A percentile compares a stretch with the other conserved stretches of the same genome.
These are phyloP conservation scores for Platanthera zijinensis DNA, from an alignment of 106 monocot species.

Conservation along the genomic window DNA sequence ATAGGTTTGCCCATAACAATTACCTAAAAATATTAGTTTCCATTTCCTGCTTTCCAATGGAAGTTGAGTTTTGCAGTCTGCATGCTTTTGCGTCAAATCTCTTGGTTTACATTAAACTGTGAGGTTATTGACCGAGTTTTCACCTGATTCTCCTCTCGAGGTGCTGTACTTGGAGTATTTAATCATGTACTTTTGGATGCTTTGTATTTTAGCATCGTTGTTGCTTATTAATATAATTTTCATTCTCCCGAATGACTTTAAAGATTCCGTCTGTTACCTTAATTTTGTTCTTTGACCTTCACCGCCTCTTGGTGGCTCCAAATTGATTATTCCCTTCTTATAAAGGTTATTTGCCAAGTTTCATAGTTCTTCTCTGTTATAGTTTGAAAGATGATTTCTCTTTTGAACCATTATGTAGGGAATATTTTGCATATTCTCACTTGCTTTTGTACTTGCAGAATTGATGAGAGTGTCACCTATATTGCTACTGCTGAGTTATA, in stretches of 20 bases:
- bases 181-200: background rate
- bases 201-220: background rate
- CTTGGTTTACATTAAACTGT: too few relatives aligned
- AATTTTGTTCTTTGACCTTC: background rate
- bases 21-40: too few relatives aligned
- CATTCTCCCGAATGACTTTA: background rate
- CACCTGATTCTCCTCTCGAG: too few relatives aligned
- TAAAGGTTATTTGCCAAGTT: background rate
- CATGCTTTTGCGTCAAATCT: too few relatives aligned
- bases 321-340: background rate
- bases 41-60: too few relatives aligned
- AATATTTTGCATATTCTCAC: background rate
- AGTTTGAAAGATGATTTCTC: background rate
- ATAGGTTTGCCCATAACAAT: too few relatives aligned
- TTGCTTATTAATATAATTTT: background rate
- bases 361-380: background rate
- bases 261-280: background rate
- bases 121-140: too few relatives aligned
- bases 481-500: conserved; percentile 21
- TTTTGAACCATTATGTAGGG: background rate
- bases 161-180: background rate
- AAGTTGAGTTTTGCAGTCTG: too few relatives aligned
- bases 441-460: conserved; percentile 29
- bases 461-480: conserved; percentile 3
- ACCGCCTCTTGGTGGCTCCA: background rate